Base-by-base conservation (phyloP, 169 alveolate genomes). In the Babesia bigemina region DNA sequence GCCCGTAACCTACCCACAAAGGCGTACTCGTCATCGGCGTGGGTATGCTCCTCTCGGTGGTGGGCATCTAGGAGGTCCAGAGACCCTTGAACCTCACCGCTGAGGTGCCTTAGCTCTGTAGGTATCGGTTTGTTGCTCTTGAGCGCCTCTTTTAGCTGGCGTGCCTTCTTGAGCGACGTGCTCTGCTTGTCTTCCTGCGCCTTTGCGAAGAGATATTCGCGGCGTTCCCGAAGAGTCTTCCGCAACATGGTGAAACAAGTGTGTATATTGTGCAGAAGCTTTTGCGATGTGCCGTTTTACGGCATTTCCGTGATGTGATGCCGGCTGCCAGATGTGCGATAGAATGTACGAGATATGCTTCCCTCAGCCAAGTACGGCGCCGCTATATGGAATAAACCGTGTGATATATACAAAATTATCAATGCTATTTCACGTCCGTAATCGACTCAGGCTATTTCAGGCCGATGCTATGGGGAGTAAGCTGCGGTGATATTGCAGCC, bases 21-120 rank as follows among this genome's bases (percentile, higher is more conserved):
- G 44, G 85, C 83, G 66, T 83, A 83, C 50, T 83, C 90, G 63
- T 83, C 86, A 33, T 83, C 90, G 22, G 53, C 72, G 52, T 83
- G 90, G 49, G 86, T 55, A 19, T 48, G 73, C 44, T 73, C 86
- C 69, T 83, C 90, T 22, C 90, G 50, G 55, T 62, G 70, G 36
- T 75, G 70, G 28, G 22, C 55, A 61, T 83, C 90, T 24, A 83
- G 72, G 48, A 83, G 83, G 36, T 83, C 82, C 75, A 83, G 82
- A 24, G 90, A 83, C 22, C 72, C 45, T 16, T 74, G 90, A 2
- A 83, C 90, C 12, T 42, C 83, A 24, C 90, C 90, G 53, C 90
- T 83, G 33, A 59, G 76, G n/a, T 63, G 26, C 48, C 90, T 58
- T 39, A 83, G 63, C 39, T 83, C 86, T 0, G 84, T 58, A 16